These are phyloP conservation scores for Pythium myriotylum DNA, from an alignment of 352 stramenopile species.

Conservation along the genomic window DNA sequence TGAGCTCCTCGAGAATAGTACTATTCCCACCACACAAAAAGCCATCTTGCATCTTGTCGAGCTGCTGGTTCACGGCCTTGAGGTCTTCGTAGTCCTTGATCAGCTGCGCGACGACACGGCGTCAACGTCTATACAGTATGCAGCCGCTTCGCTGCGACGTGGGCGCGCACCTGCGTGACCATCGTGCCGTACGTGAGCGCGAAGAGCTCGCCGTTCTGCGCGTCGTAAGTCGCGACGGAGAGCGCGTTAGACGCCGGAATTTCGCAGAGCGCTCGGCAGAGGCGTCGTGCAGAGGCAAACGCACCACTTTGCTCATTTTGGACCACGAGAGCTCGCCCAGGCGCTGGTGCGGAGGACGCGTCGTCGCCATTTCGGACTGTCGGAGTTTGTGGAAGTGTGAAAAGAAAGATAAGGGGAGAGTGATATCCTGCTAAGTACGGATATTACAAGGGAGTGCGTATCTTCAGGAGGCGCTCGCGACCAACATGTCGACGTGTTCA, in stretches of 20 bases:
- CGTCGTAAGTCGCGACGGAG: neutral
- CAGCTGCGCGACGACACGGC: constrained; percentile 47
- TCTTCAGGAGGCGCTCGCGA: no score
- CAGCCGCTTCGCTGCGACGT: no score
- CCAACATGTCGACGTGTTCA: no score
- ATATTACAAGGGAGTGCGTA: no score
- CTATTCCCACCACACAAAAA: neutral
- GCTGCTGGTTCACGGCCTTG: constrained; percentile 94
- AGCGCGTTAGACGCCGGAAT: neutral
- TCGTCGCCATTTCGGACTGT: constrained; percentile 75
- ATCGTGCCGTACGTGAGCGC: constrained; percentile 97
- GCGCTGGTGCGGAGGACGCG: constrained; percentile 59
- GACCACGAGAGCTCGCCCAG: constrained; percentile 87
- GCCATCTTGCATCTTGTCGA: constrained; percentile 91
- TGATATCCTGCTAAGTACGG: no score
- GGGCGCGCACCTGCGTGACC: constrained; percentile 90
- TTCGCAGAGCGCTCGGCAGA: neutral
- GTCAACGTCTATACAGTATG: neutral
- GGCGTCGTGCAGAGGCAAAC: constrained; percentile 11
- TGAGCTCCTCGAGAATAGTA: neutral
- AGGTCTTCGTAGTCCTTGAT: constrained; percentile 97
- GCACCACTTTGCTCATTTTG: constrained; percentile 94
- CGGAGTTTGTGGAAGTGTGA: no score
- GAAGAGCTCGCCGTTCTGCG: constrained; percentile 96
- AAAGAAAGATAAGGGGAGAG: no score